Evolutionary conservation across 2,329 filamentous ascomycete species (phyloP).

Genomic region (Emergomyces pasteurianus): DNA sequence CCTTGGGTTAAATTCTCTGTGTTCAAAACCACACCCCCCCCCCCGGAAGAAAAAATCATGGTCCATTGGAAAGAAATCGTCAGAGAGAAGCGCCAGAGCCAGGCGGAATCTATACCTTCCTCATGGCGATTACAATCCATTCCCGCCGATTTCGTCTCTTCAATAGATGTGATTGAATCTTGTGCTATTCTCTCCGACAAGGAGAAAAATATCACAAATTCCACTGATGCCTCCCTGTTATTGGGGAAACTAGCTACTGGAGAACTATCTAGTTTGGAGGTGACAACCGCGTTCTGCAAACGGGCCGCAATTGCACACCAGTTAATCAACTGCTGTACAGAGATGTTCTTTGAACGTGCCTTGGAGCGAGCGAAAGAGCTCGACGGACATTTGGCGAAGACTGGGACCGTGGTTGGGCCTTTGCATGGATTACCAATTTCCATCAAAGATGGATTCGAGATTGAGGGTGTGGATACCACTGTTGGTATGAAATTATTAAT

Average conservation of each 20-base stretch:
- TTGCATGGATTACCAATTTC: constrained; percentile 19
- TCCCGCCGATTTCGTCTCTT: not conserved
- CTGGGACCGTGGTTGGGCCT: constrained; percentile 14
- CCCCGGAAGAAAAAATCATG: constrained; percentile 3
- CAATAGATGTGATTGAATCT: constrained; percentile 3
- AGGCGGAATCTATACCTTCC: constrained; percentile 4
- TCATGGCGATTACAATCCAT: constrained; percentile 5
- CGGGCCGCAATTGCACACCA: constrained; percentile 17
- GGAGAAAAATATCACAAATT: constrained; percentile 5
- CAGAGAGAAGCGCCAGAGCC: constrained; percentile 4
- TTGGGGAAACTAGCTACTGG: constrained; percentile 4
- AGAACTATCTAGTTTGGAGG: constrained; percentile 13
- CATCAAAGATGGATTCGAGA: constrained; percentile 14
- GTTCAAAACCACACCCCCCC: too few relatives aligned
- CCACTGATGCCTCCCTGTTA: constrained; percentile 4
- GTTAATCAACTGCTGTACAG: constrained; percentile 16
- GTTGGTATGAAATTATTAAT: not conserved
- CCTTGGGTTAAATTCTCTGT: too few relatives aligned
- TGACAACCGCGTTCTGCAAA: constrained; percentile 17
- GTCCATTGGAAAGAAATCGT: constrained; percentile 6
- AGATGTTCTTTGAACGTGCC: constrained; percentile 15
- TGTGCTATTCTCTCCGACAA: constrained; percentile 1
- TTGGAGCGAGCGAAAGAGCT: constrained; percentile 12
- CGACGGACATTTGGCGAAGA: constrained; percentile 11
- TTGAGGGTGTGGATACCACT: constrained; percentile 1